Evolutionary conservation across 352 stramenopile genomes (phyloP).

Genomic region (Pythium dissotocum): DNA sequence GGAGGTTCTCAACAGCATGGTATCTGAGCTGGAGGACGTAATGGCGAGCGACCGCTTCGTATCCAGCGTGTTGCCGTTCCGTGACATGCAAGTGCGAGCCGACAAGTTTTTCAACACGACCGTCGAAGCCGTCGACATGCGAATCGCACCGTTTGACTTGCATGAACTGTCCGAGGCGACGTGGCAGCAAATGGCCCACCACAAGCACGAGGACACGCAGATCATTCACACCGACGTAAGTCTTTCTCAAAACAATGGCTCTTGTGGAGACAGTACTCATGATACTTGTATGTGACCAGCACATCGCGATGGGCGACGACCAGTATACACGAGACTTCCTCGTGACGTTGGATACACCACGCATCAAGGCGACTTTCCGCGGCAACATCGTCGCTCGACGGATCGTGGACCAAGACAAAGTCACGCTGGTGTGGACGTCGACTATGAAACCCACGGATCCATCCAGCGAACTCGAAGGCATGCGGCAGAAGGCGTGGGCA

Average conservation of each 20-base stretch:
- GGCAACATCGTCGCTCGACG: neutral
- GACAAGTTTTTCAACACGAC: neutral
- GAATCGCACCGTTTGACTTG: neutral
- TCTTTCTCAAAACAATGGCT: neutral
- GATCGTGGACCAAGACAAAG: neutral
- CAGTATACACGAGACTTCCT: constrained; percentile 1
- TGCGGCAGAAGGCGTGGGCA: neutral
- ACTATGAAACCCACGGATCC: neutral
- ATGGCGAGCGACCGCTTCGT: neutral
- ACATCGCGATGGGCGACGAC: neutral
- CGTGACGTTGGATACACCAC: neutral
- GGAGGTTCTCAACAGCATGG: neutral
- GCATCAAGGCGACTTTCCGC: neutral
- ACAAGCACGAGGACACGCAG: neutral
- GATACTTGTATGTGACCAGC: neutral
- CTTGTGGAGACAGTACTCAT: neutral
- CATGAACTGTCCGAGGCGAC: neutral
- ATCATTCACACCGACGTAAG: neutral
- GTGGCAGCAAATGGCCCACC: constrained; percentile 1
- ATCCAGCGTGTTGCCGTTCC: neutral
- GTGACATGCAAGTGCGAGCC: neutral
- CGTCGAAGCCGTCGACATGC: neutral
- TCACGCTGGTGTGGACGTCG: neutral
- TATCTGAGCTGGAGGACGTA: neutral
- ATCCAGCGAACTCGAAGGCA: neutral